These are phyloP conservation scores for Hyaloscypha variabilis DNA, from an alignment of 495 filamentous ascomycete genomes.

Conservation along the genomic window DNA sequence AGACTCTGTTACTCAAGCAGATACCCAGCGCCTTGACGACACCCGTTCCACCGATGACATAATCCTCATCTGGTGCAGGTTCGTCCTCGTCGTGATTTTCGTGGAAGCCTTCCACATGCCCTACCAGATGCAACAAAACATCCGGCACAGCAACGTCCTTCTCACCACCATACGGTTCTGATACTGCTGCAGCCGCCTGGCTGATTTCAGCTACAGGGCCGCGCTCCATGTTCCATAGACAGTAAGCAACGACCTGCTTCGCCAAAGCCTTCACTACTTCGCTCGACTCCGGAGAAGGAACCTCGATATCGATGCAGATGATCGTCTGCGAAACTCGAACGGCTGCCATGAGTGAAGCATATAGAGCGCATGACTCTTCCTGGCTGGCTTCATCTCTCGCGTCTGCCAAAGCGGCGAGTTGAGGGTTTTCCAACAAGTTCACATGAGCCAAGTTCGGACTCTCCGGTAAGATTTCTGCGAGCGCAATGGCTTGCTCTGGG, in stretches of 20 bases:
- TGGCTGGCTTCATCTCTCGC: slow-evolving; percentile 72
- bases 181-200: slow-evolving; percentile 33
- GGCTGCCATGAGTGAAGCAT: slow-evolving; percentile 88
- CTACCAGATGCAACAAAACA: slow-evolving; percentile 56
- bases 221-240: slow-evolving; percentile 86
- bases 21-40: slow-evolving; percentile 93
- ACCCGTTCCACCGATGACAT: slow-evolving; percentile 93
- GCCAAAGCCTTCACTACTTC: slow-evolving; percentile 92
- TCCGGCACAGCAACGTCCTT: slow-evolving; percentile 52
- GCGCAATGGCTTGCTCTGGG: slow-evolving; percentile 82
- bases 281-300: slow-evolving; percentile 73
- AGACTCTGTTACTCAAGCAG: slow-evolving; percentile 76
- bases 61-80: slow-evolving; percentile 84
- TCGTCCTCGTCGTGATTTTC: slow-evolving; percentile 66
- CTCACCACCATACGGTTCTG: slow-evolving; percentile 35
- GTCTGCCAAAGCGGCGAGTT: slow-evolving; percentile 65
- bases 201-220: slow-evolving; percentile 46
- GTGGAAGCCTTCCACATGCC: slow-evolving; percentile 57
- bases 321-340: slow-evolving; percentile 81
- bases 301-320: slow-evolving; percentile 89
- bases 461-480: slow-evolving; percentile 90
- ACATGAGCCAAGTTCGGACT: slow-evolving; percentile 81
- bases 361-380: slow-evolving; percentile 93
- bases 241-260: slow-evolving; percentile 92
- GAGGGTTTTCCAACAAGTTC: slow-evolving; percentile 82